phyloP scores from a whole-genome alignment of 225 moss, liverwort and hornwort species.

The Neckera pumila region DNA sequence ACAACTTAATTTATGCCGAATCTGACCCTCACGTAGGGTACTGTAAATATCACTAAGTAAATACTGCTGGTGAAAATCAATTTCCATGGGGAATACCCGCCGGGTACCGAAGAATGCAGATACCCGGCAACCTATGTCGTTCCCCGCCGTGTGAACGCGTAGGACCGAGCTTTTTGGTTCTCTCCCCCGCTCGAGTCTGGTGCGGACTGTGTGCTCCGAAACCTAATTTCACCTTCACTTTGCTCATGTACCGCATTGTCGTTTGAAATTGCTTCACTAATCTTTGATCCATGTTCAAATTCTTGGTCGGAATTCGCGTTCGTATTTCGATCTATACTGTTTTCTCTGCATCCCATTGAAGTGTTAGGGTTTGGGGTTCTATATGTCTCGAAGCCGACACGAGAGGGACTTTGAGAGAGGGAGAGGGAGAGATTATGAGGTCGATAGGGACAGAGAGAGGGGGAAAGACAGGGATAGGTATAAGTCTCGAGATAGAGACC shows the following conservation, averaged over 20 bases:
- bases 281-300: background rate
- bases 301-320: background rate
- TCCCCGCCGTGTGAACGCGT: background rate
- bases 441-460: slow-evolving; percentile 5
- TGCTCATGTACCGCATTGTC: background rate
- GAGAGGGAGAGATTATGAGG: slow-evolving; percentile 17
- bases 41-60: no score
- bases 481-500: slow-evolving; percentile 2
- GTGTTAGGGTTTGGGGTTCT: slow-evolving; percentile 9
- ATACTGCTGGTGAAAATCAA: background rate
- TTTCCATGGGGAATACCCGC: background rate
- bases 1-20: no score
- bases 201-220: background rate
- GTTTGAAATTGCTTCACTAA: background rate
- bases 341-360: background rate
- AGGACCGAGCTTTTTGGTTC: background rate
- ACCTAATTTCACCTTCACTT: background rate
- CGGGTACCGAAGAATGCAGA: background rate
- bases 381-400: slow-evolving; percentile 33
- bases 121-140: background rate
- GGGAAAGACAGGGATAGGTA: slow-evolving; percentile 6
- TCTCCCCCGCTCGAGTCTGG: background rate
- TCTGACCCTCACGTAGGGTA: no score
- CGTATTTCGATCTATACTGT: background rate
- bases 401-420: slow-evolving; percentile 28